These are phyloP conservation scores for Beta lomatogona DNA, from an alignment of 179 eudicot genomes.

Conservation along the genomic window DNA sequence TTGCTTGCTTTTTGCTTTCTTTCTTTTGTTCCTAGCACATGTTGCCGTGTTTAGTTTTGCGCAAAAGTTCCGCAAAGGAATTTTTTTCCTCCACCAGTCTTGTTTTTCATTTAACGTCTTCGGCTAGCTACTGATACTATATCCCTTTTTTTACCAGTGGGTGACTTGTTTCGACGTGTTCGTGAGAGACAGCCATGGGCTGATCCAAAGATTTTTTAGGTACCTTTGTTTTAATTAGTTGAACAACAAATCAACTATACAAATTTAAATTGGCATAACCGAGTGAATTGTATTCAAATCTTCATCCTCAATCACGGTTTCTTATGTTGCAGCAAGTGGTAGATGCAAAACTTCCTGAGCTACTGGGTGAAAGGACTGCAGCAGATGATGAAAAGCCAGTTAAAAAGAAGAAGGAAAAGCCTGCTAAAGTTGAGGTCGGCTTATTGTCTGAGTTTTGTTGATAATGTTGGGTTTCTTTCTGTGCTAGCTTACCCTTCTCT, in stretches of 20 bases:
- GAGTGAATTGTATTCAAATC: background rate
- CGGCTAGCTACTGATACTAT: constrained; percentile 6
- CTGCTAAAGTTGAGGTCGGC: constrained; percentile 71
- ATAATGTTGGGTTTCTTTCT: background rate
- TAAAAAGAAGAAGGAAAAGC: constrained; percentile 93
- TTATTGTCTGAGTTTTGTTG: background rate
- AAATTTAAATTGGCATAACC: background rate
- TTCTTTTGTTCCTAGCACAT: too few relatives aligned
- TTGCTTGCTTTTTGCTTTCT: background rate
- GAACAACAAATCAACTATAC: background rate
- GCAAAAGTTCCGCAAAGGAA: too few relatives aligned
- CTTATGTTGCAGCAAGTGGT: constrained; percentile 59
- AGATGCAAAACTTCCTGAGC: constrained; percentile 55
- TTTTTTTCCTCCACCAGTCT: too few relatives aligned
- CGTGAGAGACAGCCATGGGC: constrained; percentile 95
- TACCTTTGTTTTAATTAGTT: constrained; percentile 1
- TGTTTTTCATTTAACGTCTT: background rate
- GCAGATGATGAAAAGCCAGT: constrained; percentile 88
- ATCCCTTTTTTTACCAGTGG: constrained; percentile 46
- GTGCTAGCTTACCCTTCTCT: constrained; percentile 5
- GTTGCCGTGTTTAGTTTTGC: too few relatives aligned
- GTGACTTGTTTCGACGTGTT: constrained; percentile 74
- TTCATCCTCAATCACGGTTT: constrained; percentile 11
- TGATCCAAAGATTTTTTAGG: constrained; percentile 89
- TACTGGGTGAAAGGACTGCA: constrained; percentile 85